phyloP scores from a whole-genome alignment of 2,329 filamentous ascomycete genomes.

The Conoideocrella luteorostrata region DNA sequence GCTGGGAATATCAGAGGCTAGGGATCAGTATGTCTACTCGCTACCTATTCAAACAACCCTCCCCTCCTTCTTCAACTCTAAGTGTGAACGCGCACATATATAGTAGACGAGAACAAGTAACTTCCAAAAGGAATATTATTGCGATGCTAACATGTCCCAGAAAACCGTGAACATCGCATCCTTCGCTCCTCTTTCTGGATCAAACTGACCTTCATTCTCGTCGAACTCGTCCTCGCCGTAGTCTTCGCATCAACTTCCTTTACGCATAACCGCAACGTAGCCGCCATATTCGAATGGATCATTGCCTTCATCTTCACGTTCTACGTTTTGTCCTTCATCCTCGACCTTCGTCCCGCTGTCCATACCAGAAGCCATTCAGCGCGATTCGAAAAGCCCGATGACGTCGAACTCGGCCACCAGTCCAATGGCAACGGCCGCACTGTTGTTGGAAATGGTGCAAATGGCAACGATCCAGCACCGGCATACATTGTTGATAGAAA shows the following conservation, averaged over 20 bases:
- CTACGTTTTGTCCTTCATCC: constrained; percentile 78
- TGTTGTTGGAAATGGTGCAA: not conserved
- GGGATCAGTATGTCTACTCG: constrained; percentile 60
- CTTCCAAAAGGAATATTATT: too few species aligned
- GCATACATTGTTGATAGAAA: not conserved
- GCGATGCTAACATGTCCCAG: constrained; percentile 25
- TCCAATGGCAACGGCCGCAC: not conserved
- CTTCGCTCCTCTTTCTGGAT: constrained; percentile 78
- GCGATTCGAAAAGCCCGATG: constrained; percentile 24
- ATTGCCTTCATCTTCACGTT: constrained; percentile 82
- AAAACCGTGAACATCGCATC: constrained; percentile 68
- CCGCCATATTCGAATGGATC: constrained; percentile 72
- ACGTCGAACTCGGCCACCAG: constrained; percentile 15
- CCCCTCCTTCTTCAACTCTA: too few species aligned
- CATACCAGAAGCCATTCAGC: constrained; percentile 40
- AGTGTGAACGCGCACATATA: too few species aligned
- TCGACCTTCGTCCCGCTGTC: constrained; percentile 79
- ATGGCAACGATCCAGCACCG: not conserved
- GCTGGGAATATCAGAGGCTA: constrained; percentile 81
- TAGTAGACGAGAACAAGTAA: too few species aligned
- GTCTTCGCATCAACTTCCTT: constrained; percentile 60
- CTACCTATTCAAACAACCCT: too few species aligned
- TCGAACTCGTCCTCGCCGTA: constrained; percentile 68
- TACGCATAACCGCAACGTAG: constrained; percentile 49
- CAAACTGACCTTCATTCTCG: constrained; percentile 76